Percentiles rank a stretch among this genome's conserved stretches.
Conservation (phyloP, 2,329 filamentous ascomycete species). For the Nothophoma quercina region DNA sequence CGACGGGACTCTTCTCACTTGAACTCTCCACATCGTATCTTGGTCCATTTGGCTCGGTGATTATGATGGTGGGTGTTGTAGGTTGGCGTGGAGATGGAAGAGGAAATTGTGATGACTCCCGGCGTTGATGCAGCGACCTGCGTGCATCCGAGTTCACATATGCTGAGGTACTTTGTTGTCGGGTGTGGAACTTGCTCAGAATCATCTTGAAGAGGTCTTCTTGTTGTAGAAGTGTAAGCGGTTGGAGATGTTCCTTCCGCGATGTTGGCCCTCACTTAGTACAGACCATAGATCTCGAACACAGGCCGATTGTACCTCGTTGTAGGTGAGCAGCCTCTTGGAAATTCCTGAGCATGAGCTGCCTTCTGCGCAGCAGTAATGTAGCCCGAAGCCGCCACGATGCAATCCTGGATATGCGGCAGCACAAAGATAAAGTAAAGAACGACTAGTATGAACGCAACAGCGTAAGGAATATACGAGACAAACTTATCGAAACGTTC, state of each 20-base stretch:
- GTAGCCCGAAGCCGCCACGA: conserved; percentile 9
- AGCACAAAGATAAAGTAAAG: conserved; percentile 17
- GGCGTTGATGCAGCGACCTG: conserved; percentile 17
- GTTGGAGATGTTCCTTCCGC: not conserved
- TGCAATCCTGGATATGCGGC: conserved; percentile 13
- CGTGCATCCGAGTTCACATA: conserved; percentile 5
- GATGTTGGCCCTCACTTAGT: conserved; percentile 25
- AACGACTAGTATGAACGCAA: conserved; percentile 5
- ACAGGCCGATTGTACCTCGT: conserved; percentile 18
- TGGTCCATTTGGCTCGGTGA: conserved; percentile 4
- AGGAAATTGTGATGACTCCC: conserved; percentile 7
- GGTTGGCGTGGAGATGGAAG: conserved; percentile 4
- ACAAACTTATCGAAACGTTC: conserved; percentile 14
- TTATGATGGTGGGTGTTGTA: conserved; percentile 4
- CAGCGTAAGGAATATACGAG: conserved; percentile 14
- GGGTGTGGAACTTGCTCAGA: conserved; percentile 6
- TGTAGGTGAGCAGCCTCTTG: conserved; percentile 11
- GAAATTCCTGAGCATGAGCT: conserved; percentile 19
- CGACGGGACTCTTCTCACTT: not conserved
- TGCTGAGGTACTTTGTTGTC: conserved; percentile 7
- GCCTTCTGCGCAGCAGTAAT: conserved; percentile 13
- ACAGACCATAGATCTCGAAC: conserved; percentile 48
- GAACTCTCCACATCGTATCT: conserved; percentile 4
- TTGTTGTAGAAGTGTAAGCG: not conserved
- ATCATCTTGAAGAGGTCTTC: not conserved